Evolutionary conservation across 1,284 basidiomycete genomes (phyloP).

Genomic region (Puccinia brachypodii): DNA sequence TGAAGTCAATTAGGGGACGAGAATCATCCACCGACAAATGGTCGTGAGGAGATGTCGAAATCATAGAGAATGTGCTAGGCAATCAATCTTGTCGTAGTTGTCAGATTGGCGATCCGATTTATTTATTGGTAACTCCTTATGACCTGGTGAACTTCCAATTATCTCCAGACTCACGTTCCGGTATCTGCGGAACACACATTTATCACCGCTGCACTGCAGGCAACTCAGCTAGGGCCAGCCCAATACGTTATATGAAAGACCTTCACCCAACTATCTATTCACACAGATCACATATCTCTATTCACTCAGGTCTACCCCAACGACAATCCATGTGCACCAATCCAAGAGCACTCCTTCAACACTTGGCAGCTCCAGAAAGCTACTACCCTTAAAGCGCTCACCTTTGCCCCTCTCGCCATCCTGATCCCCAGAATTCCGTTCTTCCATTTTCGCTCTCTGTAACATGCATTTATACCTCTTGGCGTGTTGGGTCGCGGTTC

Average conservation of each 20-base stretch:
- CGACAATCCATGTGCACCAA: not conserved
- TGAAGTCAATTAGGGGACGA: not conserved
- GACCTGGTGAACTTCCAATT: slow-evolving; percentile 2
- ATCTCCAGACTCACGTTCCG: slow-evolving; percentile 10
- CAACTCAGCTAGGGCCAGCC: not conserved
- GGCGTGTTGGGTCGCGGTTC: not conserved
- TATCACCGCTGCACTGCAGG: not conserved
- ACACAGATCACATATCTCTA: not conserved
- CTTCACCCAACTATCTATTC: not conserved
- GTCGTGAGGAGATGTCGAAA: not conserved
- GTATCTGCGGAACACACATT: slow-evolving; percentile 7
- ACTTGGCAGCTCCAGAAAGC: not conserved
- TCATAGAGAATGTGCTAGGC: not conserved
- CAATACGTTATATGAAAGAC: not conserved
- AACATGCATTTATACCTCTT: slow-evolving; percentile 15
- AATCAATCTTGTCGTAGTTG: slow-evolving; percentile 8
- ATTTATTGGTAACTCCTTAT: not conserved
- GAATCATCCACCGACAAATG: not conserved
- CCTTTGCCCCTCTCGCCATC: not conserved
- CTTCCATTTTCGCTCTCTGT: slow-evolving; percentile 3
- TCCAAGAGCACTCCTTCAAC: not conserved
- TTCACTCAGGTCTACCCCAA: slow-evolving; percentile 2
- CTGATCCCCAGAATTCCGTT: not conserved
- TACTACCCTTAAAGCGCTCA: not conserved
- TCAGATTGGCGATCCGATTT: slow-evolving; percentile 7